Percentiles rank a stretch among this genome's conserved stretches.
Evolutionary conservation across 495 filamentous ascomycete species (phyloP).

Genomic region (Poronia punctata): DNA sequence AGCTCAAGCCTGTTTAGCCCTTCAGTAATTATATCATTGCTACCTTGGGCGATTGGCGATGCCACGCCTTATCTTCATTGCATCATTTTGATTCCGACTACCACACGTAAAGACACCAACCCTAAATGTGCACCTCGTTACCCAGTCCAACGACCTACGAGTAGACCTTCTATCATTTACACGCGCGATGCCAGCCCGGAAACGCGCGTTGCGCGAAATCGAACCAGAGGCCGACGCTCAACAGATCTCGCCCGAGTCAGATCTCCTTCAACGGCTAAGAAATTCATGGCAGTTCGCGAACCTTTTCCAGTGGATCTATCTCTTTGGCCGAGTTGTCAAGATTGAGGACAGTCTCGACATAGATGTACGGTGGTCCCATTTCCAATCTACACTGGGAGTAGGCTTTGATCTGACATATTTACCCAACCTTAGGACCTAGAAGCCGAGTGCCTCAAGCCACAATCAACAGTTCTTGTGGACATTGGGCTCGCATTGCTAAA

Average conservation of each 20-base stretch:
- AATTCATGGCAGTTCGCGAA: slow-evolving; percentile 95
- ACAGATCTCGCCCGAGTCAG: slow-evolving; percentile 42
- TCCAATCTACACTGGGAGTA: slow-evolving; percentile 1
- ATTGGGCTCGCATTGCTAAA: slow-evolving; percentile 88
- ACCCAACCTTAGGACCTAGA: slow-evolving; percentile 66
- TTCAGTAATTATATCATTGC: too few relatives aligned
- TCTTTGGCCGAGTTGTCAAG: slow-evolving; percentile 83
- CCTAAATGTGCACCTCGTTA: background rate
- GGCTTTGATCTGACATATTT: slow-evolving; percentile 18
- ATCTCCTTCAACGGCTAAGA: slow-evolving; percentile 60
- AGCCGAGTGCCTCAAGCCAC: slow-evolving; percentile 72
- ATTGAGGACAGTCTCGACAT: slow-evolving; percentile 80
- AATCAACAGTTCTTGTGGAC: slow-evolving; percentile 65
- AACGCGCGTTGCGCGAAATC: slow-evolving; percentile 66
- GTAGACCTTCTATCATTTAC: background rate
- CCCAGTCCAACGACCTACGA: background rate
- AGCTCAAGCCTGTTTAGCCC: too few relatives aligned
- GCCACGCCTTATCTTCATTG: too few relatives aligned
- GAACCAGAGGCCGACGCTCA: slow-evolving; percentile 36
- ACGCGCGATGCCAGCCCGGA: slow-evolving; percentile 52
- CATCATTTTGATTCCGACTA: too few relatives aligned
- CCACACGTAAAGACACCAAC: too few relatives aligned
- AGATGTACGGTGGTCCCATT: slow-evolving; percentile 53
- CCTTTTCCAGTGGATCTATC: slow-evolving; percentile 83
- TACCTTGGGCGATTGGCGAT: too few relatives aligned